phyloP scores from a whole-genome alignment of 805 yeast genomes.

The Schwanniomyces polymorphus region DNA sequence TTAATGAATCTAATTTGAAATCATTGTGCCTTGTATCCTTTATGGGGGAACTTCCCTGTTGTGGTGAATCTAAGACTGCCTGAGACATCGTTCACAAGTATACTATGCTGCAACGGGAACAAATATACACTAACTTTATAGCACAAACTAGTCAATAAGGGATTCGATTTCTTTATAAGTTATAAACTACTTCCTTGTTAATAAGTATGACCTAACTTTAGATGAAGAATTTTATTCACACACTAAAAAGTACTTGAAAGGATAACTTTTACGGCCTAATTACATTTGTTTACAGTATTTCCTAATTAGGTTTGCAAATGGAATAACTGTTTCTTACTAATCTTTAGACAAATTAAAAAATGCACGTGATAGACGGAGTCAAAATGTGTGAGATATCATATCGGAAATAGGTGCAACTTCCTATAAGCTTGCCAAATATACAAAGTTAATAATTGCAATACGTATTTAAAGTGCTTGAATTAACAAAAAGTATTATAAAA shows the following conservation, averaged over 20 bases:
- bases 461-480: background rate
- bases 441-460: background rate
- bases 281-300: slow-evolving; percentile 7
- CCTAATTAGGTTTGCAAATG: slow-evolving; percentile 11
- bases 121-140: background rate
- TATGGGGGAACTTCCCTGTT: slow-evolving; percentile 4
- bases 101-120: background rate
- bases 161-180: background rate
- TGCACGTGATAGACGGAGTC: background rate
- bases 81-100: slow-evolving; percentile 5
- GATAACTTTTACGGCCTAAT: slow-evolving; percentile 1
- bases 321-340: slow-evolving; percentile 1
- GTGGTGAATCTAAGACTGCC: slow-evolving; percentile 11
- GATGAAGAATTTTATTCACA: background rate
- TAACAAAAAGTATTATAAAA: background rate
- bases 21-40: slow-evolving; percentile 1
- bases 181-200: background rate
- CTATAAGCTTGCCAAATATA: background rate
- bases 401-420: background rate
- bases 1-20: slow-evolving; percentile 1
- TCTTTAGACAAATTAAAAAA: background rate
- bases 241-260: background rate
- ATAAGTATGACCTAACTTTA: background rate
- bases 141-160: background rate
- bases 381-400: background rate